Evolutionary conservation across 2,329 filamentous ascomycete species (phyloP), one percentile per base, ranked within the genome.

Genomic region (Beauveria medogensis): DNA sequence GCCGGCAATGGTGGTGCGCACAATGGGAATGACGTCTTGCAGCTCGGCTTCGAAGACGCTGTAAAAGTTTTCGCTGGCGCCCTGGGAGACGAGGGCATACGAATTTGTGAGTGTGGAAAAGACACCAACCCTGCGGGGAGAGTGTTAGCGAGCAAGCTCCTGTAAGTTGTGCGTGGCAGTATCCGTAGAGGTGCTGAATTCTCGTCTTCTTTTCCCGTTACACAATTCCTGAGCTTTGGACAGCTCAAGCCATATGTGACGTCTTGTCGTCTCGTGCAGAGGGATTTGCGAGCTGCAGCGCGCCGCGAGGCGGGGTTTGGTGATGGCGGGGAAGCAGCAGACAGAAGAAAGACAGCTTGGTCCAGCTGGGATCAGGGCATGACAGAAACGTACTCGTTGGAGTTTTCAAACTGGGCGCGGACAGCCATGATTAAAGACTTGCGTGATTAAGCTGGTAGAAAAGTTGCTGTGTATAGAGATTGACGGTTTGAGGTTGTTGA

Each of bases 21-120:
- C 94, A 75, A 97, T 97, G 68, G 94, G 94, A 69, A 99, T 93
- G 65, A 97, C 87, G 80, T 97, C 94, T 81, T 96, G 91, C 64
- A 99, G 84, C 80, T 99, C 94, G 65, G 93, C 88, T 82, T 99
- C 94, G 79, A 99, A 97, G 74, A 97, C 85, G 81, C 91, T 92
- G 86, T 97, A 97, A 78, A 99, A 99, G 84, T 97, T 97, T 82
- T 97, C 92, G 72, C 91, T 96, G 69, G 91, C 92, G 72, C 94
- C 94, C 67, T 96, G 86, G 66, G 93, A 92, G 69, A 97, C 91
- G 70, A 99, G 83, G 69, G 92, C 92, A 77, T 96, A 99, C 63
- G 91, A 93, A 79, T 99, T 99, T 68, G 94, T 99, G 73, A 99
- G 89, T 64, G 91, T 96, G 64, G 92, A 80, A 77, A 99, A 99